These are phyloP conservation scores for Aspergillus calidoustus DNA, from an alignment of 2,329 filamentous ascomycete species.

Conservation along the genomic window DNA sequence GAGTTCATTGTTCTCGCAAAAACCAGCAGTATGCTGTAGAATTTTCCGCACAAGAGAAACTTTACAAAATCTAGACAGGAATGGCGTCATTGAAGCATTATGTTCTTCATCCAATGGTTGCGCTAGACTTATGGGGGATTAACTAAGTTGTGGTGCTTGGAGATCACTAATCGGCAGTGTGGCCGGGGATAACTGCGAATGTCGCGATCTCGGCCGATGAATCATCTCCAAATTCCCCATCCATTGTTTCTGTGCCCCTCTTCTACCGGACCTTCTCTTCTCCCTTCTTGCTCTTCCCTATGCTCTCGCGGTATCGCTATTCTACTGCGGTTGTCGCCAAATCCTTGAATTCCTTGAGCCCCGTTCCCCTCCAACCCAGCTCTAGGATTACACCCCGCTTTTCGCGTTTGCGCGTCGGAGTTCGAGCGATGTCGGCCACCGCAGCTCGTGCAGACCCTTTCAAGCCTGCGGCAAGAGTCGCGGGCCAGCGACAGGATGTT, in stretches of 20 bases:
- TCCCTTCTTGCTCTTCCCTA: constrained; percentile 8
- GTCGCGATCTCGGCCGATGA: constrained; percentile 12
- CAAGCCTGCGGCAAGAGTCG: constrained; percentile 53
- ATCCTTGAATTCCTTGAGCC: not conserved
- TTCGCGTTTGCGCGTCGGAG: constrained; percentile 23
- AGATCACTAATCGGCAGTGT: not conserved
- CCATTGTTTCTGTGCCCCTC: constrained; percentile 7
- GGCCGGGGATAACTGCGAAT: not conserved
- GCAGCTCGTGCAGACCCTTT: constrained; percentile 47
- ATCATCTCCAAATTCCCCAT: constrained; percentile 7
- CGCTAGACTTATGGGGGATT: not conserved
- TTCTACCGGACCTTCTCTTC: not conserved
- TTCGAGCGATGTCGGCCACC: constrained; percentile 46
- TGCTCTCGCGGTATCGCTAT: constrained; percentile 15
- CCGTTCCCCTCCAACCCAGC: constrained; percentile 9
- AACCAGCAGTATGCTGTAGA: not conserved
- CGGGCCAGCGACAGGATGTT: constrained; percentile 57
- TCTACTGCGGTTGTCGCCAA: constrained; percentile 7
- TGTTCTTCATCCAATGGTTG: not conserved
- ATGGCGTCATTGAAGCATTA: not conserved
- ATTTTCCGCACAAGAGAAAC: no score
- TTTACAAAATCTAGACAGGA: not conserved
- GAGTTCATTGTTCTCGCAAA: no score
- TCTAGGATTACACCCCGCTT: constrained; percentile 25
- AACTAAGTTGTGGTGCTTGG: not conserved